Conservation (phyloP, 2,329 filamentous ascomycete genomes). For the Didymosphaeria variabile region DNA sequence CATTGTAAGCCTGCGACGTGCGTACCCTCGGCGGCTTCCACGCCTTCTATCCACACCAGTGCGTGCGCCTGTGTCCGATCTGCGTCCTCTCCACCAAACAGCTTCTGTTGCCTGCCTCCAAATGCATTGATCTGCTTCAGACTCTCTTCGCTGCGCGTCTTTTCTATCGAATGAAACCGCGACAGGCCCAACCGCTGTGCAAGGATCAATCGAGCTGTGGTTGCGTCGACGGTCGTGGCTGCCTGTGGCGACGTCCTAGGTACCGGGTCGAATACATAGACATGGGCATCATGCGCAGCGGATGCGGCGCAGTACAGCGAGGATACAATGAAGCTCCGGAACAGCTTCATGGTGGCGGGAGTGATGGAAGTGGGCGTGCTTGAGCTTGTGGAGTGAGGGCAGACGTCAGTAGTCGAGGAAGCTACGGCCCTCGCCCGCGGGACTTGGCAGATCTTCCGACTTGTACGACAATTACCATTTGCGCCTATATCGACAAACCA, state of each 20-base stretch:
- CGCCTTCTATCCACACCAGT: slow-evolving; percentile 54
- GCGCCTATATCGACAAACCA: not conserved
- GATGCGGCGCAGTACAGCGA: slow-evolving; percentile 51
- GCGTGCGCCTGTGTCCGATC: slow-evolving; percentile 36
- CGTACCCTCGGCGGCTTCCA: slow-evolving; percentile 47
- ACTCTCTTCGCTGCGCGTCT: slow-evolving; percentile 49
- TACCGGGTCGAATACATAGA: slow-evolving; percentile 49
- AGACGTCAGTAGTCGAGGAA: slow-evolving; percentile 29
- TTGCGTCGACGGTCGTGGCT: slow-evolving; percentile 45
- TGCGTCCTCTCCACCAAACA: slow-evolving; percentile 49
- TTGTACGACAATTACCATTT: not conserved
- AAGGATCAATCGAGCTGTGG: slow-evolving; percentile 60
- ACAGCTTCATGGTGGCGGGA: slow-evolving; percentile 56
- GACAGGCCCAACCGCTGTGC: slow-evolving; percentile 61
- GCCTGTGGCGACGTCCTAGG: slow-evolving; percentile 21
- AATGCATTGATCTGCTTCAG: slow-evolving; percentile 58
- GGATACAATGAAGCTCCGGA: slow-evolving; percentile 49
- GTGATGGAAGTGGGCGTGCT: slow-evolving; percentile 24
- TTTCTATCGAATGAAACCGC: slow-evolving; percentile 56
- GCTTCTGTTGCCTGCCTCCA: slow-evolving; percentile 50
- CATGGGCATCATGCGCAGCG: slow-evolving; percentile 42
- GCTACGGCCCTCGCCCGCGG: slow-evolving; percentile 10
- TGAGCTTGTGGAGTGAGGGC: slow-evolving; percentile 34
- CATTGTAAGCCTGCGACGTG: not conserved
- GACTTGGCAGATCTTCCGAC: slow-evolving; percentile 6